Base-by-base conservation (phyloP, 331 rosid genomes). In the Quercus phellos region DNA sequence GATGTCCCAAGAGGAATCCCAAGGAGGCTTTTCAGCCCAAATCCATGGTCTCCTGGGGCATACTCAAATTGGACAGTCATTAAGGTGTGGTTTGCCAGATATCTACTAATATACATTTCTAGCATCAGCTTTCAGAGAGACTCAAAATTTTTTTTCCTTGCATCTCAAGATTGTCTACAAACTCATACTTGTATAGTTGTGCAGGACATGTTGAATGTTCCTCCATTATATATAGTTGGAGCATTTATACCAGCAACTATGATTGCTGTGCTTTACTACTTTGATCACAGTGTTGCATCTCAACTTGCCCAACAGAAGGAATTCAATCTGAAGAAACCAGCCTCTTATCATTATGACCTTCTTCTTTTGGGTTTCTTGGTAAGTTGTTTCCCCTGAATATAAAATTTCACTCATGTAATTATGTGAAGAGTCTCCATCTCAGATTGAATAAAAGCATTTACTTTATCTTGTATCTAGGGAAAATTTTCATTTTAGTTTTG, bases 181-280 rank as follows among this genome's bases (percentile, higher is more conserved):
- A 73, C 87, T 88, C 70, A 83, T 81, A 55, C 59, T 82, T 64
- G 61, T 51, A 80, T 17, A 46, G 38, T 81, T 80, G 74, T 86
- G 81, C 94, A 94, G 99, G 98, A 94, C 80, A 94, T 94, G 99
- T 85, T 91, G 88, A 69, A 87, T 80, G 97, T 94, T 55, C 99
- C 99, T 73, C 86, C 86, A 51, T 61, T 92, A 59, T 94, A 91
- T 78, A 94, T 94, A 78, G 73, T 90, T 81, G 99, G 99, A 91
- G 99, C 99, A 46, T 88, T 94, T 85, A 88, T 94, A 81, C 99
- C 99, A 14, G 99, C 99, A 69, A 94, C 99, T 30, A 94, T 94
- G 99, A 92, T 92, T 72, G 97, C 99, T 12, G 99, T 94, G 77
- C 99, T 94, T 76, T 94, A 94, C 94, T 94, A 94, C 92, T 94